A percentile compares a stretch with the other conserved stretches of the same genome.
Evolutionary conservation across 75 land plant species (phyloP).

Genomic region (Selaginella tamariscina): DNA sequence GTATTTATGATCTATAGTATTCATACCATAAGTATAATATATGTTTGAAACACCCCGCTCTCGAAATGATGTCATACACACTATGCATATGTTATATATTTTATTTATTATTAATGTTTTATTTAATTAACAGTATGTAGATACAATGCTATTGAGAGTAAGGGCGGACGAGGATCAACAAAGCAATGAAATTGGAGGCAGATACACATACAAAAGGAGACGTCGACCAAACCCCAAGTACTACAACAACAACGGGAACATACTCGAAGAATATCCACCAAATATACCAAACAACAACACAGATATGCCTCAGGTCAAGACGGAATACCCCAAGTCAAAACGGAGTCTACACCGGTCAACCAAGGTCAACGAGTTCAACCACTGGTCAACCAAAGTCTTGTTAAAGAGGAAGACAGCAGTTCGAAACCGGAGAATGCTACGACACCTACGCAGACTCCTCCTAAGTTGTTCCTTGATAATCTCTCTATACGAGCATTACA

Average conservation of each 20-base stretch:
- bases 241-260: background rate
- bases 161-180: background rate
- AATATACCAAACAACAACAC: background rate
- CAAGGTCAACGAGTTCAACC: too few relatives aligned
- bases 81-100: too few relatives aligned
- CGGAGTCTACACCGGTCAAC: too few relatives aligned
- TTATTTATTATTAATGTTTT: too few relatives aligned
- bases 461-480: background rate
- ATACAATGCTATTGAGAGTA: background rate
- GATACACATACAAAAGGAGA: background rate
- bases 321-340: background rate
- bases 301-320: background rate
- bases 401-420: background rate
- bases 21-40: too few relatives aligned
- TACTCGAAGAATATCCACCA: too few relatives aligned
- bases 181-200: background rate
- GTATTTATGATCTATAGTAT: too few relatives aligned
- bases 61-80: too few relatives aligned
- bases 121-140: too few relatives aligned
- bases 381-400: background rate
- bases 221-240: background rate
- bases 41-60: too few relatives aligned
- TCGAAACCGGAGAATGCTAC: background rate
- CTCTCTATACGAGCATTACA: slow-evolving; percentile 27
- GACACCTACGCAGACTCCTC: background rate